Evolutionary conservation across 805 yeast species (phyloP).

Genomic region (Candida nemodendra): DNA sequence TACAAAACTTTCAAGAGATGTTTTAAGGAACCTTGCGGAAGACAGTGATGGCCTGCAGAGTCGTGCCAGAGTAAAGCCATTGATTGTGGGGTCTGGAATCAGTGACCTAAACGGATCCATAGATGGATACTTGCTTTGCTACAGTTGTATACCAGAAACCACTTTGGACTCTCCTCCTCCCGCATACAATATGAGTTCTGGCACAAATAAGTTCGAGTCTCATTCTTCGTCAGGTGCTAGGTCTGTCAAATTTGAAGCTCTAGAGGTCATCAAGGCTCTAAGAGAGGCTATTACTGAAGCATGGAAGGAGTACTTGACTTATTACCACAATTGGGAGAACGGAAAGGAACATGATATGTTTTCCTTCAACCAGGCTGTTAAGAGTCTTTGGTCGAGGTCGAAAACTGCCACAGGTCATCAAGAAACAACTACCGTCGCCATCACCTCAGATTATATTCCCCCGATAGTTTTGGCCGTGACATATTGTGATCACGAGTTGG

Average conservation of each 20-base stretch:
- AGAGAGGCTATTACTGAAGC: constrained; percentile 64
- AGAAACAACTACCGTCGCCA: constrained; percentile 1
- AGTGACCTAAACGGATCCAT: constrained; percentile 72
- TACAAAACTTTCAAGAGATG: constrained; percentile 56
- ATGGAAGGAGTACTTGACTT: constrained; percentile 65
- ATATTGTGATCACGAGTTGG: constrained; percentile 52
- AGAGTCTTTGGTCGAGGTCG: constrained; percentile 50
- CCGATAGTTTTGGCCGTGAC: constrained; percentile 71
- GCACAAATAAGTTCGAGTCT: neutral
- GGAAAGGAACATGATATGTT: constrained; percentile 70
- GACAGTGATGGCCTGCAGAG: constrained; percentile 27
- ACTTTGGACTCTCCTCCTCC: constrained; percentile 48
- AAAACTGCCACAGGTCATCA: constrained; percentile 1
- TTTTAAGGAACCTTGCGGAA: constrained; percentile 58
- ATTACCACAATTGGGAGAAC: constrained; percentile 53
- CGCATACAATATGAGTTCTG: constrained; percentile 34
- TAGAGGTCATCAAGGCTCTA: constrained; percentile 44
- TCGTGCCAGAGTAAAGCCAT: constrained; percentile 51
- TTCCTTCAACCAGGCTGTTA: constrained; percentile 56
- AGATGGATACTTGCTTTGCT: constrained; percentile 72
- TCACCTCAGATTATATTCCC: constrained; percentile 37
- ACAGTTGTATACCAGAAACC: constrained; percentile 63
- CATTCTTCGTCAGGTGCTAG: constrained; percentile 1
- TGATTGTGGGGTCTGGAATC: constrained; percentile 76
- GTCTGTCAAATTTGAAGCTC: constrained; percentile 13